Base-by-base conservation (phyloP, 768 basidiomycete genomes). In the Calvatia gigantea region DNA sequence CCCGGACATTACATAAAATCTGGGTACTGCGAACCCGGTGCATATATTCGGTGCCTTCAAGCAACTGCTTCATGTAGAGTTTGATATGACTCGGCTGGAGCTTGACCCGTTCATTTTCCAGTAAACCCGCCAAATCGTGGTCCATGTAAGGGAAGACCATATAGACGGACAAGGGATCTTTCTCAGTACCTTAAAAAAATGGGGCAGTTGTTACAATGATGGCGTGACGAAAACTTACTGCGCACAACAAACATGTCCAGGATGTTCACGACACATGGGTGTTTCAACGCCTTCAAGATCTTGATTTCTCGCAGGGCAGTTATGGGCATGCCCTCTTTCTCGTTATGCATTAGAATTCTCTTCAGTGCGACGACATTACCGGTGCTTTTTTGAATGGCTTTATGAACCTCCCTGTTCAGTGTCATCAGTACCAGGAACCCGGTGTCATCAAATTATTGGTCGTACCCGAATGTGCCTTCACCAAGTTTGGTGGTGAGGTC, bases 121-220 rank as follows among this genome's bases (percentile, higher is more conserved):
- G 73, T 35, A 98, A 70, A 2, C 97, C 97, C 2, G 96, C 94
- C 9, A 99, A 83, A 71, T 99, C 97, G 64, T 99, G 96, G 64
- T 98, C 97, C 97, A 98, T 98, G 72, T 98, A 99, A 0, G 97
- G 97, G 65, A 98, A 99, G 38, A 98, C 96, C 94, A 98, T 97
- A 72, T 91, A 97, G 12, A 98, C 91, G 3, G 91, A 91, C 51
- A 92, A 73, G 23, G 88, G 84, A 43, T 86, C 84, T 58, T 82
- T 84, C 9, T 79, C 81, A 56, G 77, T 87, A 66, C 87, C 86
- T 87, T 59, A 41, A 14, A 29, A 31, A 21, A 17, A 37, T 23
- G 51, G 50, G 44, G 52, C 44, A 21, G 38, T 38, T 28, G 27
- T 37, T 35, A 21, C 6, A 11, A 45, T 1, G 50, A 21, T 25